Percentiles rank a stretch among this genome's conserved stretches.
Conservation (phyloP, 805 yeast genomes). For the Metschnikowia arizonensis region DNA sequence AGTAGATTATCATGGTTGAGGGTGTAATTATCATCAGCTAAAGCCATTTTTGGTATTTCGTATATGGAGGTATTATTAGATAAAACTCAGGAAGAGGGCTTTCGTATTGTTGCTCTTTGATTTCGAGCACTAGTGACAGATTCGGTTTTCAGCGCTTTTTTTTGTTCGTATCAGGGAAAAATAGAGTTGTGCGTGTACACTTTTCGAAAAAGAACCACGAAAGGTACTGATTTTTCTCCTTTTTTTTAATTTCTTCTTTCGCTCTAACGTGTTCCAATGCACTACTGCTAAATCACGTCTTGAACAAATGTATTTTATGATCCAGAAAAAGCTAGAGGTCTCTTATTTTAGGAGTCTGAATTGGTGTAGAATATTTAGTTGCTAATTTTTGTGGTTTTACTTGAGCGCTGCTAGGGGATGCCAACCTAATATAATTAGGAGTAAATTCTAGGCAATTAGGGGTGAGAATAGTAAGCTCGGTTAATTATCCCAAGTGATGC, state of each 20-base stretch:
- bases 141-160: neutral
- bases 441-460: neutral
- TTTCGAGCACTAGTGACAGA: neutral
- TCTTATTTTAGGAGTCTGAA: neutral
- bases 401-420: neutral
- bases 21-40: slow-evolving; percentile 22
- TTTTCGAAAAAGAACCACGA: neutral
- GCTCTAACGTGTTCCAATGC: slow-evolving; percentile 1
- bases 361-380: neutral
- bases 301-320: neutral
- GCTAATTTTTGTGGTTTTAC: neutral
- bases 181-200: slow-evolving; percentile 1
- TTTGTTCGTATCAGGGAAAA: neutral
- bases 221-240: neutral
- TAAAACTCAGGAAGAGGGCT: neutral
- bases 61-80: neutral
- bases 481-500: neutral
- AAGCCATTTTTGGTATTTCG: slow-evolving; percentile 13
- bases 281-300: neutral
- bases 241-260: neutral
- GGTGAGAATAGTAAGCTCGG: neutral
- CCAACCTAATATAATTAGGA: neutral
- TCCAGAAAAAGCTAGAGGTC: neutral
- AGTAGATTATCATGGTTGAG: slow-evolving; percentile 23
- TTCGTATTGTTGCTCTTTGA: neutral